phyloP scores from a whole-genome alignment of 495 filamentous ascomycete species.

The Tuber indicum region DNA sequence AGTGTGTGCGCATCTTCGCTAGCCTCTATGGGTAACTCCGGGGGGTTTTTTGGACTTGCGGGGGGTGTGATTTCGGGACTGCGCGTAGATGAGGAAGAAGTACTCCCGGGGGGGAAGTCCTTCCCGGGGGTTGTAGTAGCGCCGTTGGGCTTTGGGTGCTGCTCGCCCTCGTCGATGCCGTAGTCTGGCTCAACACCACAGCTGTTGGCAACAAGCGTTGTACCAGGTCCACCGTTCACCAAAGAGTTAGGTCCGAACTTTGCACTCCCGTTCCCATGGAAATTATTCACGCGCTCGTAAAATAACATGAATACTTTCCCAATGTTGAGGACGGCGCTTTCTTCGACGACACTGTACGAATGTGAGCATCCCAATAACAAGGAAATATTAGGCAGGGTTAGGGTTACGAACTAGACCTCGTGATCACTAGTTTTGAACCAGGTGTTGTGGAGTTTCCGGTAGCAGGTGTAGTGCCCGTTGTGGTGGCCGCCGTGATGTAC shows the following conservation, averaged over 20 bases:
- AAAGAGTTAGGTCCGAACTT: neutral
- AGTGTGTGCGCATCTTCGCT: neutral
- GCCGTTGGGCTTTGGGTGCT: neutral
- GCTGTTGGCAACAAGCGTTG: neutral
- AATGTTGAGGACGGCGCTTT: slow-evolving; percentile 65
- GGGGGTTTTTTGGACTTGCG: neutral
- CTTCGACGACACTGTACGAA: slow-evolving; percentile 41
- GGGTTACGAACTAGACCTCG: slow-evolving; percentile 60
- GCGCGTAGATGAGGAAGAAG: neutral
- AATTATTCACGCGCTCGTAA: slow-evolving; percentile 56
- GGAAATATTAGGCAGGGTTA: neutral
- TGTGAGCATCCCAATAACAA: neutral
- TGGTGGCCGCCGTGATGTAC: slow-evolving; percentile 87
- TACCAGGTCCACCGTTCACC: neutral
- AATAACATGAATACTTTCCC: slow-evolving; percentile 96
- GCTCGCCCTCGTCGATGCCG: neutral
- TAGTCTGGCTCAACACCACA: neutral
- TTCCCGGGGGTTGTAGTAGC: neutral
- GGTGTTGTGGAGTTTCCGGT: slow-evolving; percentile 56
- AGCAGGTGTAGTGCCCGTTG: slow-evolving; percentile 93
- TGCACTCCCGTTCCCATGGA: neutral
- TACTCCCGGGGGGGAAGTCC: neutral
- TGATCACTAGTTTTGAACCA: slow-evolving; percentile 47
- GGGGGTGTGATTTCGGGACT: neutral
- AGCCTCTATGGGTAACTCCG: neutral